Conservation (phyloP, 371 early-diverging fungal genomes). For the Mortierella sp. region DNA sequence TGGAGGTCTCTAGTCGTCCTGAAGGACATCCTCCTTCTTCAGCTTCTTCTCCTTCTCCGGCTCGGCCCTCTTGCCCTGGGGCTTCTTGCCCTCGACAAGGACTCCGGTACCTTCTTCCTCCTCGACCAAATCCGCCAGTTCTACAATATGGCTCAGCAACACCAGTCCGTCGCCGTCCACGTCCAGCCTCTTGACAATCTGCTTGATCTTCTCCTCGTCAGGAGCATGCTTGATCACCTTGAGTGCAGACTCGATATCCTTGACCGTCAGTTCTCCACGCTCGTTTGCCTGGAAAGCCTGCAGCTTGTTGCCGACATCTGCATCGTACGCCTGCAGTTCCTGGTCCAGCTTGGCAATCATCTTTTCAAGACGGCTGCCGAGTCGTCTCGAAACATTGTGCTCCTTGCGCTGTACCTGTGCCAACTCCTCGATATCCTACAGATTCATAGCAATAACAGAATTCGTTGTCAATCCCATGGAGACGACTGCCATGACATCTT, state of each 20-base stretch:
- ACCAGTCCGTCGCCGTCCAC: slow-evolving; percentile 65
- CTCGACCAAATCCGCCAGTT: slow-evolving; percentile 53
- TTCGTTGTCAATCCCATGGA: too few species aligned
- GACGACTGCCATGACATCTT: background rate
- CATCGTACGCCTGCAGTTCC: slow-evolving; percentile 71
- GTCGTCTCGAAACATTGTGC: slow-evolving; percentile 63
- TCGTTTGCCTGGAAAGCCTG: slow-evolving; percentile 60
- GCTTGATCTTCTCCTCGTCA: slow-evolving; percentile 70
- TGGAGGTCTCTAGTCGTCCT: slow-evolving; percentile 33
- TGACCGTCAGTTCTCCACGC: slow-evolving; percentile 67
- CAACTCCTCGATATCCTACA: slow-evolving; percentile 63
- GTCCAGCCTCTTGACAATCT: slow-evolving; percentile 74
- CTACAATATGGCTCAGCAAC: slow-evolving; percentile 56
- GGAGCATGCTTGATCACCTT: slow-evolving; percentile 70
- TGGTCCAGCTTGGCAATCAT: slow-evolving; percentile 76
- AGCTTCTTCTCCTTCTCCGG: slow-evolving; percentile 46
- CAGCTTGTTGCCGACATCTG: slow-evolving; percentile 54
- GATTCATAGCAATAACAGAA: background rate
- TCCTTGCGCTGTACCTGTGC: slow-evolving; percentile 67
- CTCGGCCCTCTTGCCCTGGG: slow-evolving; percentile 20
- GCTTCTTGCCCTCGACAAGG: slow-evolving; percentile 55
- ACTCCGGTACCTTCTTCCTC: slow-evolving; percentile 59
- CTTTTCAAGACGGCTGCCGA: slow-evolving; percentile 71
- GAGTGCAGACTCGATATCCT: slow-evolving; percentile 72
- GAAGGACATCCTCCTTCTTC: slow-evolving; percentile 57